Percentiles rank a stretch among this genome's conserved stretches.
Evolutionary conservation across 495 filamentous ascomycete species (phyloP).

Genomic region (Geopyxis carbonaria): DNA sequence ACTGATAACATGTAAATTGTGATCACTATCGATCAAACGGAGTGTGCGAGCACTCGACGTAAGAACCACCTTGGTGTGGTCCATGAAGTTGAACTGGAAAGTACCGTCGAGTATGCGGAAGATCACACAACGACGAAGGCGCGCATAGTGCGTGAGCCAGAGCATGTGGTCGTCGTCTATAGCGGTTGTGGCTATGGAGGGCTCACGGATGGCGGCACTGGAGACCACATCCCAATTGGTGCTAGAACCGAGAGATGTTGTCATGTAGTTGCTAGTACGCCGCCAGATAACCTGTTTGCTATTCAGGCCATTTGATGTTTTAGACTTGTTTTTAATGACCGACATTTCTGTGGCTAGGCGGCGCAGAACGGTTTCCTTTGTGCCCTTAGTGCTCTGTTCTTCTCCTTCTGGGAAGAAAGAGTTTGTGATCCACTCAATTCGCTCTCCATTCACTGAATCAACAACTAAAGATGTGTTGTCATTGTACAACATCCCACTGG

Average conservation of each 20-base stretch:
- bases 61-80: slow-evolving; percentile 63
- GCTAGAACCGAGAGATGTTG: slow-evolving; percentile 32
- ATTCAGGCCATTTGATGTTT: slow-evolving; percentile 42
- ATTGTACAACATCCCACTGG: slow-evolving; percentile 64
- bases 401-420: slow-evolving; percentile 28
- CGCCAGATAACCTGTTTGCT: slow-evolving; percentile 62
- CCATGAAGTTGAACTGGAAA: slow-evolving; percentile 71
- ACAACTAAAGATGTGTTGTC: slow-evolving; percentile 46
- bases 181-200: too few species aligned
- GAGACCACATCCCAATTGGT: slow-evolving; percentile 29
- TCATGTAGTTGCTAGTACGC: slow-evolving; percentile 93
- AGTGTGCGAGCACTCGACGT: slow-evolving; percentile 16
- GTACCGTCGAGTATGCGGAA: slow-evolving; percentile 58
- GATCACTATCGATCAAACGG: slow-evolving; percentile 19
- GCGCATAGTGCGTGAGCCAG: slow-evolving; percentile 21
- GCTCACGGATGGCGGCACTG: neutral
- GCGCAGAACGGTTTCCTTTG: slow-evolving; percentile 27
- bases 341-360: slow-evolving; percentile 47
- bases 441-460: slow-evolving; percentile 33
- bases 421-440: slow-evolving; percentile 24
- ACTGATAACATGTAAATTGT: slow-evolving; percentile 18
- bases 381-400: neutral
- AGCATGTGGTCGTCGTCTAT: too few species aligned
- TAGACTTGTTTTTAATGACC: slow-evolving; percentile 51
- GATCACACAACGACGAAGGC: slow-evolving; percentile 18